Conservation (phyloP, 352 stramenopile genomes). For the Globisporangium cylindrosporum region DNA sequence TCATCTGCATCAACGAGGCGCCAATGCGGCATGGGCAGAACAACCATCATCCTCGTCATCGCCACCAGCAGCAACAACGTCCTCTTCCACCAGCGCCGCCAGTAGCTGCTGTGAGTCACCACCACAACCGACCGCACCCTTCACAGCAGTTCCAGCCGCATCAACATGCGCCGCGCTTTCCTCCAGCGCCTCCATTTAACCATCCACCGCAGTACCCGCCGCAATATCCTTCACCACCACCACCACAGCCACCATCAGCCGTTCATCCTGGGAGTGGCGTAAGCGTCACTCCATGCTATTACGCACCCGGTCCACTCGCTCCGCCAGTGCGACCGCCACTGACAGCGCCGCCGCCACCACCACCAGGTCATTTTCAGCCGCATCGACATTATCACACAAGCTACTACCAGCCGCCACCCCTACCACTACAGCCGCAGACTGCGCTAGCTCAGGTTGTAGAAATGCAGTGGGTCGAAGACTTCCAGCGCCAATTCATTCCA, state of each 20-base stretch:
- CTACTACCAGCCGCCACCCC: neutral
- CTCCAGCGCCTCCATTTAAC: neutral
- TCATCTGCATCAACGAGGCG: neutral
- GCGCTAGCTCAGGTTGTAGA: constrained; percentile 7
- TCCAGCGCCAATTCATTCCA: constrained; percentile 9
- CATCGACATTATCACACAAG: neutral
- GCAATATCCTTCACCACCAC: neutral
- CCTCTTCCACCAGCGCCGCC: neutral
- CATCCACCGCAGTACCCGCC: neutral
- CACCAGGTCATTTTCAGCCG: neutral
- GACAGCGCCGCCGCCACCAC: neutral
- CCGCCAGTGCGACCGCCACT: neutral
- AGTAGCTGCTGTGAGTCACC: neutral
- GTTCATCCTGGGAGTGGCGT: too few relatives aligned
- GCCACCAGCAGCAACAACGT: neutral
- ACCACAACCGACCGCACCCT: neutral
- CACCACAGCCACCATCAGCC: neutral
- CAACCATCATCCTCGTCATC: neutral
- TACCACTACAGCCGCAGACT: neutral
- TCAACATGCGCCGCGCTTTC: neutral
- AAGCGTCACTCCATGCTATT: neutral
- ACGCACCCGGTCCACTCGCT: neutral
- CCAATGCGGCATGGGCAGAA: constrained; percentile 2
- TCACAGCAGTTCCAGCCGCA: neutral
- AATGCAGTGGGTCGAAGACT: constrained; percentile 16